phyloP scores from a whole-genome alignment of 176 grass and related monocot species.

The Eragrostis curvula region DNA sequence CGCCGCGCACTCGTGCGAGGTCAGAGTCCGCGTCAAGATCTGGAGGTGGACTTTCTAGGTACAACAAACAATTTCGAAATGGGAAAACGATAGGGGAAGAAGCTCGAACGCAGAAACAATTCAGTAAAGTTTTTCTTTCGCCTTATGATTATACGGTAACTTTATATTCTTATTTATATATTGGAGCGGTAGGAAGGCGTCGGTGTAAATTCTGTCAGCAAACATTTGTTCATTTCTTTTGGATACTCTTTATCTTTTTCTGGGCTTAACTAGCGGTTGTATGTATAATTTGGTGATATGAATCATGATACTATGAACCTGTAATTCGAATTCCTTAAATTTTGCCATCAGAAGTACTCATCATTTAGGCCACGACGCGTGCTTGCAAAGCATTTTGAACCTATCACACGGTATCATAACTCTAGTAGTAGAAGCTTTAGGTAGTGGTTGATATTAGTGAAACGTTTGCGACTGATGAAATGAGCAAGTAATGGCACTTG shows the following conservation, averaged over 20 bases:
- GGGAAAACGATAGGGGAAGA: background rate
- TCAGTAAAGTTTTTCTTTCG: conserved; percentile 17
- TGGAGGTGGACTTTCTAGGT: conserved; percentile 90
- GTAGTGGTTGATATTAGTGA: no score
- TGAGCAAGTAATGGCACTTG: background rate
- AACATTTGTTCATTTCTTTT: conserved; percentile 21
- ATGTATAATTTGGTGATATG: conserved; percentile 41
- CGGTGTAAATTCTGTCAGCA: conserved; percentile 53
- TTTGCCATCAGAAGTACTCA: background rate
- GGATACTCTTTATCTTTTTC: background rate
- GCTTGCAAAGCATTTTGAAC: no score
- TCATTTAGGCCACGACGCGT: no score
- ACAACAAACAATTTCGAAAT: background rate
- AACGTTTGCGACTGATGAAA: background rate
- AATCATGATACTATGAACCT: conserved; percentile 24
- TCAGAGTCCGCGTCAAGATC: conserved; percentile 94
- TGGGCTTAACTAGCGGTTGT: background rate
- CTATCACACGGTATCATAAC: no score
- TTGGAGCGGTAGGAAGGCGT: conserved; percentile 24
- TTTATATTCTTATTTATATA: conserved; percentile 20
- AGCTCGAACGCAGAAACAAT: background rate
- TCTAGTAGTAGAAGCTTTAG: no score
- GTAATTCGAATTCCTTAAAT: conserved; percentile 3
- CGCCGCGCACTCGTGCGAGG: conserved; percentile 58
- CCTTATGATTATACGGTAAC: background rate